Base-by-base conservation (phyloP, 208 protist species). In the Crithidia thermophila region DNA sequence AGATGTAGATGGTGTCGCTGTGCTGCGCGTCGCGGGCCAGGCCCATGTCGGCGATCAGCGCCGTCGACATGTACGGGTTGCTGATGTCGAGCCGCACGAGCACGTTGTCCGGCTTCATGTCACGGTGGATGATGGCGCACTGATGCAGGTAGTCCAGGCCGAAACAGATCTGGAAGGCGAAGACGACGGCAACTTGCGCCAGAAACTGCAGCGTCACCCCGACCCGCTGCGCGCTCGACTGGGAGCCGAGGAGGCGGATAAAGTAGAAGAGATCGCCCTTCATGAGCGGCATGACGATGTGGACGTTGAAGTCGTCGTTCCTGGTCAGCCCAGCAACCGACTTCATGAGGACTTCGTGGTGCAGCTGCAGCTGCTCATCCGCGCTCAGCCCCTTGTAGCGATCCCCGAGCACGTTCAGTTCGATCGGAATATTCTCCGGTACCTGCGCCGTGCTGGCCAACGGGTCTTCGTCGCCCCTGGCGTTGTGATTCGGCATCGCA, bases 51-150 rank as follows among this genome's bases (percentile, higher is more conserved):
- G 89, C 88, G 42, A 97, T 88, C 36, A 90, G 50, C 5, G 84
- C 81, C 28, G 73, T 81, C 51, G 85, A 94, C 64, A 83, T 78
- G 56, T 87, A 94, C 11, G 74, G 70, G 61, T 85, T 84, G 14
- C 60, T 79, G 30, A 55, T 50, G 56, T 94, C 64, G 23, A 95
- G 61, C 13, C 72, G 57, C 63, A 99, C 78, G 13, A 99, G 89
- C 21, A 99, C 82, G 76, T 99, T 99, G 67, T 93, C 88, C 20
- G 98, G 98, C 80, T 99, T 99, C 73, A 99, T 80, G 59, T 99
- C 98, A 37, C 98, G 80, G 72, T 99, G 98, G 23, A 99, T 82
- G 46, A 97, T 85, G 58, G 79, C 71, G 50, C 88, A 93, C 76
- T 95, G 86, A 31, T 97, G 83, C 10, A 98, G 70, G 75, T 90